Evolutionary conservation across 2,329 filamentous ascomycete species (phyloP), one percentile per base, ranked within the genome.

Genomic region (Sporothrix sp.): DNA sequence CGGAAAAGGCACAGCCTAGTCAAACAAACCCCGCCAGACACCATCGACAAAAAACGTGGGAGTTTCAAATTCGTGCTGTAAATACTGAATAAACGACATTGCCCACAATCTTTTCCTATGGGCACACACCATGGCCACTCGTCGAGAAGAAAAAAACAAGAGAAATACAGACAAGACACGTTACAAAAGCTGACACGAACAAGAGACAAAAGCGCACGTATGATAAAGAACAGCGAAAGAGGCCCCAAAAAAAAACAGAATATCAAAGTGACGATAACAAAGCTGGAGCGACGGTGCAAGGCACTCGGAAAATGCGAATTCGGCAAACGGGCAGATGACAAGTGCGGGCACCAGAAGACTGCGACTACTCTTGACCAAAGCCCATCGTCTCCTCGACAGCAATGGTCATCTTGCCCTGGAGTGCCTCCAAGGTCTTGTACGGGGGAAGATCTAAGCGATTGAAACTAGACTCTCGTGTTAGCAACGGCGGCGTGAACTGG

Each of bases 301-400:
- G 16, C 10, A 33, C 47, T 44, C n/a, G n/a, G 25, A 39, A 21
- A 25, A 16, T n/a, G 7, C 43, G 9, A 30, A 20, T 40, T 33
- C 39, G 38, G 14, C 38, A 37, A 48, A 48, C 37, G 32, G 27
- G 23, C 27, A 40, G 30, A 43, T 48, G 43, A 30, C 35, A 36
- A 40, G 10, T 33, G 35, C 16, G 28, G 42, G 25, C 7, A 32
- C 37, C 18, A 25, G 40, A 43, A 36, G n/a, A 16, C 9, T 20
- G n/a, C 36, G 21, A 23, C n/a, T 88, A 98, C 73, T 98, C 93
- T 72, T 98, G 93, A 58, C 93, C 93, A 66, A 98, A 98, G 56
- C 93, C 93, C 74, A 98, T 90, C 0, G 93, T 98, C 73, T 98
- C 93, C 71, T 98, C 93, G 50, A 98, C 93, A 23, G 93, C 93